These are phyloP conservation scores for Rhizomucor pusillus DNA, from an alignment of 371 early-diverging fungal genomes.

Conservation along the genomic window DNA sequence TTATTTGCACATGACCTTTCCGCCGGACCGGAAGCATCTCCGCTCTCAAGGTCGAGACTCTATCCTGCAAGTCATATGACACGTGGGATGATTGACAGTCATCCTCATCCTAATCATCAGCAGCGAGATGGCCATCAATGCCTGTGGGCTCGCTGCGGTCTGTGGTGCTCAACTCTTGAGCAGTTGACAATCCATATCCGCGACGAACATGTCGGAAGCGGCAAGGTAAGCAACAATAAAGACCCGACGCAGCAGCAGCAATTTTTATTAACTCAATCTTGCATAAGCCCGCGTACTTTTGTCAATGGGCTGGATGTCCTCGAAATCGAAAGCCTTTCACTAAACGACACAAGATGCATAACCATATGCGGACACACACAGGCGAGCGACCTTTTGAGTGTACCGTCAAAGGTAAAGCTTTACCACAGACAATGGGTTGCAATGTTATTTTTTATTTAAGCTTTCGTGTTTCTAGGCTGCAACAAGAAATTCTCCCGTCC, in stretches of 20 bases:
- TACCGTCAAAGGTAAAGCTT: conserved; percentile 9
- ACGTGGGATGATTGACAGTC: background rate
- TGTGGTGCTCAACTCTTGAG: conserved; percentile 9
- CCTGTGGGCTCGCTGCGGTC: conserved; percentile 13
- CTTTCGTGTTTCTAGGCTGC: conserved; percentile 44
- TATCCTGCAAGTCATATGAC: too few species aligned
- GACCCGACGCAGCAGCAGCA: background rate
- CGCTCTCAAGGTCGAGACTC: too few species aligned
- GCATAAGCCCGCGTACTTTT: conserved; percentile 64
- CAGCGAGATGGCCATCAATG: conserved; percentile 8
- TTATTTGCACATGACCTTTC: conserved; percentile 1
- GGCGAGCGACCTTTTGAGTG: conserved; percentile 72
- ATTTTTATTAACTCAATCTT: background rate
- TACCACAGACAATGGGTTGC: too few species aligned
- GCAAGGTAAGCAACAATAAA: conserved; percentile 14
- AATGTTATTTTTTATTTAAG: too few species aligned
- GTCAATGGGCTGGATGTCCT: conserved; percentile 79
- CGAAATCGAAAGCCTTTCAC: conserved; percentile 76
- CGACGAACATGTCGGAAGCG: conserved; percentile 22
- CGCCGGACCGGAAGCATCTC: conserved; percentile 2
- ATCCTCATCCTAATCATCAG: background rate
- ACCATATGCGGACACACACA: conserved; percentile 86
- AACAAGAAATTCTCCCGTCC: conserved; percentile 84
- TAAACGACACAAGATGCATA: conserved; percentile 86
- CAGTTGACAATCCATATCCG: conserved; percentile 19